phyloP scores from a whole-genome alignment of 768 basidiomycete species.

The Daedaleopsis nitida region DNA sequence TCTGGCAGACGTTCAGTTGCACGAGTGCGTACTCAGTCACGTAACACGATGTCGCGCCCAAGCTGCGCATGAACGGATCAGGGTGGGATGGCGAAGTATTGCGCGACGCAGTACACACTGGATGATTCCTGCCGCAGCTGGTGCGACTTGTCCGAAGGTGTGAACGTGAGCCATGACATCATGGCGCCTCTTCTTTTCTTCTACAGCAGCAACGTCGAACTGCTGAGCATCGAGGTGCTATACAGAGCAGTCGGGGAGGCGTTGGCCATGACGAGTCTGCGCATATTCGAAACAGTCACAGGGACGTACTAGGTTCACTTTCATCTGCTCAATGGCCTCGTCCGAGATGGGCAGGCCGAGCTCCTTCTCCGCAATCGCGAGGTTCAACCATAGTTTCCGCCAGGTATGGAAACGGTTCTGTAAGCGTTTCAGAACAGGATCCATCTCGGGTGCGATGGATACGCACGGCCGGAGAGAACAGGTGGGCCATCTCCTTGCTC shows the following conservation, averaged over 20 bases:
- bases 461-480: conserved; percentile 92
- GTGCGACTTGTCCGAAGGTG: conserved; percentile 92
- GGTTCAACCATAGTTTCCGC: conserved; percentile 93
- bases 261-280: too few relatives aligned
- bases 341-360: conserved; percentile 89
- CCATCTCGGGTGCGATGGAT: background rate
- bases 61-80: conserved; percentile 39
- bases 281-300: background rate
- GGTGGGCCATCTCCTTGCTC: conserved; percentile 96
- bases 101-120: conserved; percentile 56
- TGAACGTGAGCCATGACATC: conserved; percentile 99
- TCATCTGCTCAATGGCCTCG: conserved; percentile 93
- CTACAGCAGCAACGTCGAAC: conserved; percentile 87
- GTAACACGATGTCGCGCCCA: conserved; percentile 98
- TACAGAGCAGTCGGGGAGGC: background rate
- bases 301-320: conserved; percentile 75
- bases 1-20: background rate
- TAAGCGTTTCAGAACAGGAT: too few relatives aligned
- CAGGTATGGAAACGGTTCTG: conserved; percentile 96
- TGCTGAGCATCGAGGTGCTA: conserved; percentile 86
- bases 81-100: background rate
- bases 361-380: conserved; percentile 95
- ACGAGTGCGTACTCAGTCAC: conserved; percentile 84
- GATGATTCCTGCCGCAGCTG: conserved; percentile 94
- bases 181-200: conserved; percentile 97